These are phyloP conservation scores for Paramecium tetraurelia DNA, from an alignment of 73 alveolate species.

Conservation along the genomic window DNA sequence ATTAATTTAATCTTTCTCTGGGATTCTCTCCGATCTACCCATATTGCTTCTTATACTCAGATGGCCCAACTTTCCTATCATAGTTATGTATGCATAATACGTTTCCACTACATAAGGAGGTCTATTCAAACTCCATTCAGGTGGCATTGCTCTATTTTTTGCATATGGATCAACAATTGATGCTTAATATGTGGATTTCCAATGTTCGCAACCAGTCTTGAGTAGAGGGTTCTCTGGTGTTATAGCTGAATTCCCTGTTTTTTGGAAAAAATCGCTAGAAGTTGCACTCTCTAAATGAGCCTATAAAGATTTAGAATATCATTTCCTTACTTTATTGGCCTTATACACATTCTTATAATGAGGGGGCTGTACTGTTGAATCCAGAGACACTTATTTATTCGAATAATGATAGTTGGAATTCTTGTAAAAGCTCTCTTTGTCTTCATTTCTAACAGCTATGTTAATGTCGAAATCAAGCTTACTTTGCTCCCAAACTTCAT, in stretches of 20 bases:
- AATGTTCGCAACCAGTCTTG: constrained; percentile 57
- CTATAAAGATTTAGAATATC: not conserved
- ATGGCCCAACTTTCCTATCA: constrained; percentile 58
- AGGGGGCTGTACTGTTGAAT: constrained; percentile 30
- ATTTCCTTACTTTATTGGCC: constrained; percentile 41
- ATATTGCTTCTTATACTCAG: constrained; percentile 54
- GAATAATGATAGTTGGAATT: constrained; percentile 44
- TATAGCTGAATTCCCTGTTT: constrained; percentile 1
- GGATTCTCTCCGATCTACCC: constrained; percentile 60
- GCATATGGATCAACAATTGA: constrained; percentile 60
- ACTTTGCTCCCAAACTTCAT: constrained; percentile 61
- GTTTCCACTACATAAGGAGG: constrained; percentile 58
- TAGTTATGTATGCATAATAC: not conserved
- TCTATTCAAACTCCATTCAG: constrained; percentile 56
- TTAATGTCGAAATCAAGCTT: not conserved
- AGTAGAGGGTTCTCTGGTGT: constrained; percentile 50
- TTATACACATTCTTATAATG: constrained; percentile 13
- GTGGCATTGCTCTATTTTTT: constrained; percentile 38
- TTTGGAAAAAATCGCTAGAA: constrained; percentile 29
- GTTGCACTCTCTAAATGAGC: constrained; percentile 50
- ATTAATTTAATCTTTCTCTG: constrained; percentile 50
- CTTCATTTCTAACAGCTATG: constrained; percentile 27
- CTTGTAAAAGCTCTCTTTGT: constrained; percentile 38
- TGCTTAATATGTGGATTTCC: constrained; percentile 57
- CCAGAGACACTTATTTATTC: constrained; percentile 24